Evolutionary conservation across 345 rosid species (phyloP), one percentile per base, ranked within the genome.

Genomic region (Melaleuca alternifolia): DNA sequence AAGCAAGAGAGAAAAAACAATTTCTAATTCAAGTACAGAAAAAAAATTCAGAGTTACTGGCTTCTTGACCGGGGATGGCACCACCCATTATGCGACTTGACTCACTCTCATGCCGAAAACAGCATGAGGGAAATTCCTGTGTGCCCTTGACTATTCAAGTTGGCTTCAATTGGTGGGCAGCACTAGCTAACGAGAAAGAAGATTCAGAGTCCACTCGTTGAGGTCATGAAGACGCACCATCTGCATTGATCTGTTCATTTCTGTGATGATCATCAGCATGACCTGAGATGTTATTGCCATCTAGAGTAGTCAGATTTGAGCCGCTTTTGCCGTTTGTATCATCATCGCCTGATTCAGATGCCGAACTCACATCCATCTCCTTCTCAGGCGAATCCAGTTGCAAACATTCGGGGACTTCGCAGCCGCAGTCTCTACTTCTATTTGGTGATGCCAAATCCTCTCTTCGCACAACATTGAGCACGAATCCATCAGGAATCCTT

Each of bases 401-500:
- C 86, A 95, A 61, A 28, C 90, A 91, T 87, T 97, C 99, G 18
- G 95, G 93, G 65, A 85, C 89, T 84, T 93, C 96, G 18, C n/a
- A 86, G 50, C 87, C 86, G 28, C 82, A 85, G 82, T 87, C 90
- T 71, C 89, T 21, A 48, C 83, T 89, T 89, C 93, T 89, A 46
- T 50, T 88, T 41, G 95, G 50, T 44, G 79, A 83, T 50, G 92
- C 89, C 92, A 94, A 82, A 87, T 88, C 91, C 85, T 92, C 97
- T 89, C 91, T 94, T 91, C 90, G 94, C 6, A 95, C 98, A 1
- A 96, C 89, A 48, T 96, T 95, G 84, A 97, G 89, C 89, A 97
- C 92, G 85, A 97, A 85, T 26, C 99, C 99, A 30, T 94, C 94
- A 13, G 87, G 87, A 46, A 91, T 90, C 84, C 92, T 94, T 84